Conservation (phyloP, 2,329 filamentous ascomycete species). For the Camptophora hylomeconis region DNA sequence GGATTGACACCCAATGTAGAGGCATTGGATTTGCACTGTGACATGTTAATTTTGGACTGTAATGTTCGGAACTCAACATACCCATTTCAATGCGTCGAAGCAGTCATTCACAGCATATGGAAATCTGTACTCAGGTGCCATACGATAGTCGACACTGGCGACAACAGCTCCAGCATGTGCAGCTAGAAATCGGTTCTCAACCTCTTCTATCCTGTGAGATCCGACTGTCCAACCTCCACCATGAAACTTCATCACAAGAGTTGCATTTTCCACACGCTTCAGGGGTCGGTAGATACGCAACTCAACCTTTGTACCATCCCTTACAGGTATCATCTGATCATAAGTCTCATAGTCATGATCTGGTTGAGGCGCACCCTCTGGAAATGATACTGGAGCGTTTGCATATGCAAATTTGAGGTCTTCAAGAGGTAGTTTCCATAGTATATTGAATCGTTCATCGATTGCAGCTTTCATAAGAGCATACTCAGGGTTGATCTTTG, state of each 20-base stretch:
- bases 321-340: conserved; percentile 2
- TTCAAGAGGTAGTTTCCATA: conserved; percentile 4
- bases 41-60: no score
- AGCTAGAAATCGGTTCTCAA: conserved; percentile 14
- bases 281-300: conserved; percentile 16
- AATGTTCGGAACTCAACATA: no score
- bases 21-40: conserved; percentile 29
- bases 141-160: conserved; percentile 12
- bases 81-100: conserved; percentile 16
- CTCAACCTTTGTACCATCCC: conserved; percentile 16
- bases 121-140: conserved; percentile 16
- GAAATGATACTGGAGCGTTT: conserved; percentile 2
- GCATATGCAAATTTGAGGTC: conserved; percentile 4
- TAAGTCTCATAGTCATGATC: conserved; percentile 2
- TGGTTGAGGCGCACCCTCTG: conserved; percentile 1
- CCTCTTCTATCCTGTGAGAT: conserved; percentile 15
- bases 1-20: conserved; percentile 25
- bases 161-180: conserved; percentile 14
- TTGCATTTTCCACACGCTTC: conserved; percentile 8
- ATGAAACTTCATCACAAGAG: conserved; percentile 17
- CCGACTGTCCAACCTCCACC: conserved; percentile 20
- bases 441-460: conserved; percentile 1
- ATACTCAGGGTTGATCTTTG: conserved; percentile 3
- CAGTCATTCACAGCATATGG: conserved; percentile 15
- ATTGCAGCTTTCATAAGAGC: neutral